These are phyloP conservation scores for Chaetomium sp. DNA, from an alignment of 2,329 filamentous ascomycete genomes.

Conservation along the genomic window DNA sequence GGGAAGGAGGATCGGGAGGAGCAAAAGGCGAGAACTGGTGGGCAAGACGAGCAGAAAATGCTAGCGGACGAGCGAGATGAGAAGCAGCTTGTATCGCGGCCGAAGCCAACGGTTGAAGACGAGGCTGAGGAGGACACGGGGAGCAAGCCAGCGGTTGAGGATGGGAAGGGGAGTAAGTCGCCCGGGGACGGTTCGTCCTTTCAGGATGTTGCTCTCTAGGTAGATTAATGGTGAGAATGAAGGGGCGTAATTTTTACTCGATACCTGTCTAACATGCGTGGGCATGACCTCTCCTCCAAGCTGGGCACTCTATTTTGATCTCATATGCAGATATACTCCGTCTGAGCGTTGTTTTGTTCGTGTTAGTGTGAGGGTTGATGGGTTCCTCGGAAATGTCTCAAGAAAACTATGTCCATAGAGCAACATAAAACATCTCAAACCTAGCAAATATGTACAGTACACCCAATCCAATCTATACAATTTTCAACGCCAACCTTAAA, in stretches of 20 bases:
- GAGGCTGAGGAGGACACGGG: constrained; percentile 25
- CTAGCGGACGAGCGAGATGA: constrained; percentile 49
- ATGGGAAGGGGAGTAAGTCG: constrained; percentile 39
- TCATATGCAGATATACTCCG: too few species aligned
- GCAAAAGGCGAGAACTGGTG: constrained; percentile 31
- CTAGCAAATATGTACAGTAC: too few species aligned
- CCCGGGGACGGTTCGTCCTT: constrained; percentile 54
- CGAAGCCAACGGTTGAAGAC: constrained; percentile 26
- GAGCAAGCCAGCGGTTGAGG: constrained; percentile 16
- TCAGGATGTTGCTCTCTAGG: constrained; percentile 55
- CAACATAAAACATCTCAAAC: too few species aligned
- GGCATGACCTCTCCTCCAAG: too few species aligned
- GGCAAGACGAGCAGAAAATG: constrained; percentile 44
- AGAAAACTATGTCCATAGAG: too few species aligned
- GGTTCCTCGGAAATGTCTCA: too few species aligned
- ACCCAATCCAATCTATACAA: background rate
- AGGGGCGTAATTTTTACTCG: background rate
- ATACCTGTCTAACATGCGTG: background rate
- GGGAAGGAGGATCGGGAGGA: constrained; percentile 31
- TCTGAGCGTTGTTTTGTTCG: too few species aligned
- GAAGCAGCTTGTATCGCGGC: constrained; percentile 47
- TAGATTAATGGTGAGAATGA: background rate
- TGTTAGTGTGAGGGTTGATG: too few species aligned
- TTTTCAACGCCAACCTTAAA: background rate
- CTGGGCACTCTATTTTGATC: too few species aligned